phyloP scores from a whole-genome alignment of 1,139 yeast species.

The Arxiozyma bovina region DNA sequence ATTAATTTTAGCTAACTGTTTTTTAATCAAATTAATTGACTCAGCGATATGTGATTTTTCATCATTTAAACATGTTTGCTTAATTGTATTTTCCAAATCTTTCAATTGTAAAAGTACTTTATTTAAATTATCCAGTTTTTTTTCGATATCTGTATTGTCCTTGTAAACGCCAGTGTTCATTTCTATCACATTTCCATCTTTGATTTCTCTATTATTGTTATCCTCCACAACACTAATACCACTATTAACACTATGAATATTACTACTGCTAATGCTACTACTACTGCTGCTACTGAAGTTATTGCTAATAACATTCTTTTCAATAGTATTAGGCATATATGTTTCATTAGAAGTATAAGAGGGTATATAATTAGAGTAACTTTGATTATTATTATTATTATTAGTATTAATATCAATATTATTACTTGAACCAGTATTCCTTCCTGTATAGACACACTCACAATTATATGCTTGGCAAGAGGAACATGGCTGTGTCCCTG shows the following conservation, averaged over 20 bases:
- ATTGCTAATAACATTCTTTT: not conserved
- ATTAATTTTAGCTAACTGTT: slow-evolving; percentile 14
- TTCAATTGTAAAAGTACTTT: slow-evolving; percentile 8
- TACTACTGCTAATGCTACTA: not conserved
- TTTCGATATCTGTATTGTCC: slow-evolving; percentile 16
- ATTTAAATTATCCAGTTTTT: slow-evolving; percentile 14
- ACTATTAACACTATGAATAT: not conserved
- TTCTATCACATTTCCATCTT: not conserved
- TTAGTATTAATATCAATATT: not conserved
- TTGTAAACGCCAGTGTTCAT: slow-evolving; percentile 13
- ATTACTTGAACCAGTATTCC: not conserved
- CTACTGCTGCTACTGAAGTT: not conserved
- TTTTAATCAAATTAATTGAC: slow-evolving; percentile 10
- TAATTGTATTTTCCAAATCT: not conserved
- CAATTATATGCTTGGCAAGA: slow-evolving; percentile 28
- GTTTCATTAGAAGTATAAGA: not conserved
- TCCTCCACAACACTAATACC: slow-evolving; percentile 13
- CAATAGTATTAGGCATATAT: not conserved
- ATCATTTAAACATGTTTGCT: not conserved
- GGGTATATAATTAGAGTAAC: not conserved
- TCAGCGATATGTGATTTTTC: not conserved
- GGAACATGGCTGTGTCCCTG: slow-evolving; percentile 37
- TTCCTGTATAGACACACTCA: slow-evolving; percentile 17
- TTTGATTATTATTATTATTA: not conserved
- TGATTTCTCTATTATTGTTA: slow-evolving; percentile 12